These are phyloP conservation scores for Actinomucor elegans DNA, from an alignment of 371 early-diverging fungal genomes.

Conservation along the genomic window DNA sequence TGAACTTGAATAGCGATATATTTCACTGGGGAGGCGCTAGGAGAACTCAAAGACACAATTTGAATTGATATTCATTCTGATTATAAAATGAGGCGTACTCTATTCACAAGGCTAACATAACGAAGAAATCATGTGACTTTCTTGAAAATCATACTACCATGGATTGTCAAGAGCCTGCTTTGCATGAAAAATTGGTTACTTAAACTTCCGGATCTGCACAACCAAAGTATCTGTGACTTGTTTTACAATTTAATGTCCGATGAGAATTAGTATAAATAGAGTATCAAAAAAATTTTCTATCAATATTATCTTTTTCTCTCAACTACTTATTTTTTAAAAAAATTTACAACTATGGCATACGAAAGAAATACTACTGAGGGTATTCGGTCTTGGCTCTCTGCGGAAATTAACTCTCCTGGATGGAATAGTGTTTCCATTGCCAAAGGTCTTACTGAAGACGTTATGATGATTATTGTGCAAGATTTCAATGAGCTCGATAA, in stretches of 20 bases:
- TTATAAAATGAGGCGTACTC: no score
- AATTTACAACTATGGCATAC: constrained; percentile 12
- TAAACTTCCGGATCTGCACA: no score
- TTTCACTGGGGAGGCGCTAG: no score
- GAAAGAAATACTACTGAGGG: constrained; percentile 31
- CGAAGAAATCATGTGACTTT: no score
- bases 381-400: constrained; percentile 25
- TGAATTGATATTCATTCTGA: no score
- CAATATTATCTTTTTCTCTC: constrained; percentile 7
- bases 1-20: no score
- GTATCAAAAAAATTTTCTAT: constrained; percentile 4
- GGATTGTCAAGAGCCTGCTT: no score
- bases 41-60: no score
- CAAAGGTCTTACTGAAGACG: constrained; percentile 32
- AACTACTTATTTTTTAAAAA: constrained; percentile 2
- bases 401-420: constrained; percentile 22
- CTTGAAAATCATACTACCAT: no score
- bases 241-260: neutral
- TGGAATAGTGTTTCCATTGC: constrained; percentile 36
- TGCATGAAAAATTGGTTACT: no score
- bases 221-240: constrained; percentile 16
- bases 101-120: no score
- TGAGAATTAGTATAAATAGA: constrained; percentile 14
- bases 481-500: constrained; percentile 23
- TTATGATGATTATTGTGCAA: constrained; percentile 18